These are phyloP conservation scores for Rhodosporidiobolus sp. DNA, from an alignment of 768 basidiomycete genomes.

Conservation along the genomic window DNA sequence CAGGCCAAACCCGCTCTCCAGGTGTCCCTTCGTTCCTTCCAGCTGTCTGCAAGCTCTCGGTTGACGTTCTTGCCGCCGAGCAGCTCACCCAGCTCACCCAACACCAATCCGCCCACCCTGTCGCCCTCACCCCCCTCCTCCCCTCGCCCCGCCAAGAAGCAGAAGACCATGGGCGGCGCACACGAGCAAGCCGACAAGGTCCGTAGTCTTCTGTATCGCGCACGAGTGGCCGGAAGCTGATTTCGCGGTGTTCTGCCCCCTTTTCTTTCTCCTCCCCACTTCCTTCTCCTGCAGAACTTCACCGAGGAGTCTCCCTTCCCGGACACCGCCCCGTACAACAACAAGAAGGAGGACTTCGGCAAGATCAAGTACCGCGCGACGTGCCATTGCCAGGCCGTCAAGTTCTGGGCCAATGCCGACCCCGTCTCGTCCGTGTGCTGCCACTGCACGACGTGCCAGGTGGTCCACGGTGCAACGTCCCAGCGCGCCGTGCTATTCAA, in stretches of 20 bases:
- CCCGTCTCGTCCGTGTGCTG: conserved; percentile 28
- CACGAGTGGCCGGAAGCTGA: background rate
- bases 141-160: background rate
- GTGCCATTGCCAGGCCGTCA: conserved; percentile 27
- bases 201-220: background rate
- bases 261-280: too few relatives aligned
- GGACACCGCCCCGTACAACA: conserved; percentile 3
- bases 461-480: conserved; percentile 22
- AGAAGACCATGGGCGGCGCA: conserved; percentile 11
- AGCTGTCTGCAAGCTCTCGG: too few relatives aligned
- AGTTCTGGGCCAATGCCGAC: conserved; percentile 18
- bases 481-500: conserved; percentile 33
- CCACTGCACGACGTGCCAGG: conserved; percentile 29
- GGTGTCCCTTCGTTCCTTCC: too few relatives aligned
- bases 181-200: conserved; percentile 10
- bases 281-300: background rate
- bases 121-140: background rate
- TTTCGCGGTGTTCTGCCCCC: background rate
- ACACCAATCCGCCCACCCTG: background rate
- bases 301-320: conserved; percentile 3
- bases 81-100: background rate
- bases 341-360: background rate
- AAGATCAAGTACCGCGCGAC: conserved; percentile 5
- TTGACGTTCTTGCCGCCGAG: too few relatives aligned
- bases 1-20: too few relatives aligned